Conservation (phyloP, 495 filamentous ascomycete genomes). For the Apodospora peruviana region DNA sequence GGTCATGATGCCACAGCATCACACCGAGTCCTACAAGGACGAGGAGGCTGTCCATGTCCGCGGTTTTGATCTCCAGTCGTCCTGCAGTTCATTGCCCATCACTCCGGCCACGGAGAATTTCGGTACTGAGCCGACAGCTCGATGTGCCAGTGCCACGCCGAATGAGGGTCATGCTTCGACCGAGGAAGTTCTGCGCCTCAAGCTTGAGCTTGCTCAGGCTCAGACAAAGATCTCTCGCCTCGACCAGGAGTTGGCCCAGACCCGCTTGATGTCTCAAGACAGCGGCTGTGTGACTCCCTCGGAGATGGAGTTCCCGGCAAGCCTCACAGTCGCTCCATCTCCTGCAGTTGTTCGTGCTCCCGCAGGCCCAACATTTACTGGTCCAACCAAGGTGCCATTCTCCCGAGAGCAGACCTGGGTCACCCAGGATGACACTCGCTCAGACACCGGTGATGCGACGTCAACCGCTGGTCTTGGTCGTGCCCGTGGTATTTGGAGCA, state of each 20-base stretch:
- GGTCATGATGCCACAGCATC: conserved; percentile 47
- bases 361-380: conserved; percentile 41
- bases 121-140: conserved; percentile 36
- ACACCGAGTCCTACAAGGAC: conserved; percentile 39
- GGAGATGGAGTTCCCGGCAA: conserved; percentile 24
- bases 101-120: conserved; percentile 54
- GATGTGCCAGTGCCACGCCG: conserved; percentile 39
- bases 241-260: conserved; percentile 77
- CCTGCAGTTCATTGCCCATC: conserved; percentile 49
- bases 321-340: conserved; percentile 7
- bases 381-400: conserved; percentile 43
- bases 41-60: conserved; percentile 30
- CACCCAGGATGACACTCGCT: conserved; percentile 59
- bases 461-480: conserved; percentile 57
- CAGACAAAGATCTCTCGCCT: conserved; percentile 75
- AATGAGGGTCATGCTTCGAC: conserved; percentile 21
- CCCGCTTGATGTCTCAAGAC: conserved; percentile 50
- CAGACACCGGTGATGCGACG: conserved; percentile 57
- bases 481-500: conserved; percentile 59
- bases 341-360: conserved; percentile 18
- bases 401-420: conserved; percentile 58
- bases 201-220: conserved; percentile 73
- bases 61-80: conserved; percentile 41
- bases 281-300: conserved; percentile 18
- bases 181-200: conserved; percentile 46